phyloP scores from a whole-genome alignment of 2,329 filamentous ascomycete species.

The Cordyceps militaris region DNA sequence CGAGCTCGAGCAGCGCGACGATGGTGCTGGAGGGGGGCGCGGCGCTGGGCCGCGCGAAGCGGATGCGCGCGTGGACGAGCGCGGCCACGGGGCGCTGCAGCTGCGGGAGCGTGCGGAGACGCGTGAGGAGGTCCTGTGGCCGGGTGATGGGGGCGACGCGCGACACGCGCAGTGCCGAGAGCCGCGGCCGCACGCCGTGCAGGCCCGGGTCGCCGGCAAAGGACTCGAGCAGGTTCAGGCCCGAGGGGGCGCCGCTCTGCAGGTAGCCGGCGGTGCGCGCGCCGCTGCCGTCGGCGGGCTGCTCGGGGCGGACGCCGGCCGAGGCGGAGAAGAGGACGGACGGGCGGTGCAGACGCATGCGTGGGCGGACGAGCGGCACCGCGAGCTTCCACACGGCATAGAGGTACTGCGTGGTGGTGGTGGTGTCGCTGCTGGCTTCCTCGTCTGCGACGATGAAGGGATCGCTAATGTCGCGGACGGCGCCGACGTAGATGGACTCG shows the following conservation, averaged over 20 bases:
- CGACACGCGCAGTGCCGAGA: slow-evolving; percentile 69
- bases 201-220: slow-evolving; percentile 61
- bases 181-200: slow-evolving; percentile 52
- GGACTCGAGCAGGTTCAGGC: slow-evolving; percentile 70
- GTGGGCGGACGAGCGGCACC: slow-evolving; percentile 50
- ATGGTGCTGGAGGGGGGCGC: slow-evolving; percentile 52
- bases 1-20: slow-evolving; percentile 65
- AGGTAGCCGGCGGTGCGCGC: slow-evolving; percentile 53
- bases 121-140: slow-evolving; percentile 52
- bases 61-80: slow-evolving; percentile 63
- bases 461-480: slow-evolving; percentile 41
- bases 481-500: slow-evolving; percentile 55
- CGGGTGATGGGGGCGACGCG: slow-evolving; percentile 63
- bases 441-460: slow-evolving; percentile 45
- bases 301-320: slow-evolving; percentile 51
- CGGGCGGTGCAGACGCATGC: slow-evolving; percentile 59
- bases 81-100: slow-evolving; percentile 59
- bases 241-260: slow-evolving; percentile 59
- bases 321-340: slow-evolving; percentile 58
- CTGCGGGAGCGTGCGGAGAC: slow-evolving; percentile 57
- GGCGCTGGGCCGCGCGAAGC: slow-evolving; percentile 59
- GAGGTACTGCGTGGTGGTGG: slow-evolving; percentile 30
- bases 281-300: slow-evolving; percentile 19
- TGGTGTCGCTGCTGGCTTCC: slow-evolving; percentile 21
- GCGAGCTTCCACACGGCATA: slow-evolving; percentile 55